Evolutionary conservation across 495 filamentous ascomycete genomes (phyloP).

Genomic region (Podospora didyma): DNA sequence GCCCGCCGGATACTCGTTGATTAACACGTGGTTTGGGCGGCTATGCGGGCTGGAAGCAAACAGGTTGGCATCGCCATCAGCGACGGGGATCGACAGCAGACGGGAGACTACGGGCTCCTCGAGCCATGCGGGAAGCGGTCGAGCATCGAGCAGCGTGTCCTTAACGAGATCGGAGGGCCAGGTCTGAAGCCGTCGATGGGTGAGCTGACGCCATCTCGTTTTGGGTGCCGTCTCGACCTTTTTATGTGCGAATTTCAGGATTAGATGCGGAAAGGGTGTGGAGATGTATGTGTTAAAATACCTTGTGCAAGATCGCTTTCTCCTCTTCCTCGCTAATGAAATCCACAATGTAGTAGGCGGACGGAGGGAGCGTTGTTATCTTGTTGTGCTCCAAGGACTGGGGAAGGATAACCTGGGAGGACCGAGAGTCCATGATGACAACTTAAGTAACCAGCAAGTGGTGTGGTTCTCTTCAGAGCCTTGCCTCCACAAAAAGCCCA

Average conservation of each 20-base stretch:
- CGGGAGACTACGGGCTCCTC: slow-evolving; percentile 64
- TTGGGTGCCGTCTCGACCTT: slow-evolving; percentile 59
- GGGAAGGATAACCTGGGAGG: slow-evolving; percentile 25
- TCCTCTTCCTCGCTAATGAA: slow-evolving; percentile 83
- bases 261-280: slow-evolving; percentile 14
- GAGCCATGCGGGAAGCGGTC: slow-evolving; percentile 74
- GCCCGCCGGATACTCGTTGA: slow-evolving; percentile 86
- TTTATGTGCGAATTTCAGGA: neutral
- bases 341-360: slow-evolving; percentile 81
- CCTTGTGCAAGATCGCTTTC: slow-evolving; percentile 62
- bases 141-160: slow-evolving; percentile 67
- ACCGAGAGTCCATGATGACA: neutral
- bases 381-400: slow-evolving; percentile 46
- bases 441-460: neutral
- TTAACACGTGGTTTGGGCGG: slow-evolving; percentile 82
- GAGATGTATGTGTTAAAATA: slow-evolving; percentile 24
- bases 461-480: neutral
- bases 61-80: slow-evolving; percentile 38
- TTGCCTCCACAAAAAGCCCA: neutral
- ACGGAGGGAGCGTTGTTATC: slow-evolving; percentile 57
- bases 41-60: slow-evolving; percentile 70
- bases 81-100: slow-evolving; percentile 50
- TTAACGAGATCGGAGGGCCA: slow-evolving; percentile 75
- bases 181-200: slow-evolving; percentile 83
- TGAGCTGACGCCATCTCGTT: slow-evolving; percentile 79